Conservation (phyloP, 768 basidiomycete species). For the Auricularia auricula-judae region DNA sequence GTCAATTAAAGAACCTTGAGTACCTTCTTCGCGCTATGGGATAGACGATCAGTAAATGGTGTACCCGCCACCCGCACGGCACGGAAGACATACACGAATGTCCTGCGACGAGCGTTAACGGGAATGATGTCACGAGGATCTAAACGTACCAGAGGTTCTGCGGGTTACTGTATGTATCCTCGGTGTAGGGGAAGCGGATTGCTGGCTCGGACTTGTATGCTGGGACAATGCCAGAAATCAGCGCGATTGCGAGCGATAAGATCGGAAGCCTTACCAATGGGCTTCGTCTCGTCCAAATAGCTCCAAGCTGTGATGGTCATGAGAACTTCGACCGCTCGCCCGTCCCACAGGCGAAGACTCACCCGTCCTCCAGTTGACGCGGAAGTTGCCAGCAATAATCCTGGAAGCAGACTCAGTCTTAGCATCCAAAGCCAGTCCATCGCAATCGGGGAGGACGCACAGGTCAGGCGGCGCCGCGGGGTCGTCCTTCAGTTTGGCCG, state of each 20-base stretch:
- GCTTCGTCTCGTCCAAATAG: conserved; percentile 27
- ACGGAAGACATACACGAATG: too few species aligned
- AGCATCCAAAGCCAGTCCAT: too few species aligned
- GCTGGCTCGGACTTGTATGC: neutral
- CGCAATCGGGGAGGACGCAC: neutral
- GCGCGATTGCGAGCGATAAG: too few species aligned
- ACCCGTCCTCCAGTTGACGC: conserved; percentile 36
- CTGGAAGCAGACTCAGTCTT: too few species aligned
- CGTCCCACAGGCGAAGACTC: too few species aligned
- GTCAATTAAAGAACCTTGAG: too few species aligned
- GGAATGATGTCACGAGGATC: too few species aligned
- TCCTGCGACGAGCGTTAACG: too few species aligned
- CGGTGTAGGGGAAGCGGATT: conserved; percentile 51
- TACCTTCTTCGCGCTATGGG: too few species aligned
- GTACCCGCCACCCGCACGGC: too few species aligned
- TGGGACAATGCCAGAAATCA: neutral
- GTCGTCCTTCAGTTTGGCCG: neutral
- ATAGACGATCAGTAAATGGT: too few species aligned
- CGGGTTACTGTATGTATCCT: conserved; percentile 53
- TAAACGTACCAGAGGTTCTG: conserved; percentile 34
- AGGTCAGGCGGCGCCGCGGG: conserved; percentile 12
- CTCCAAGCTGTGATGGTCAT: conserved; percentile 24
- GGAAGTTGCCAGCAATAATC: conserved; percentile 27
- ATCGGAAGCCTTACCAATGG: conserved; percentile 1
- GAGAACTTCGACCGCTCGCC: too few species aligned